phyloP scores from a whole-genome alignment of 2,329 filamentous ascomycete species.

The Dactylella cylindrospora region DNA sequence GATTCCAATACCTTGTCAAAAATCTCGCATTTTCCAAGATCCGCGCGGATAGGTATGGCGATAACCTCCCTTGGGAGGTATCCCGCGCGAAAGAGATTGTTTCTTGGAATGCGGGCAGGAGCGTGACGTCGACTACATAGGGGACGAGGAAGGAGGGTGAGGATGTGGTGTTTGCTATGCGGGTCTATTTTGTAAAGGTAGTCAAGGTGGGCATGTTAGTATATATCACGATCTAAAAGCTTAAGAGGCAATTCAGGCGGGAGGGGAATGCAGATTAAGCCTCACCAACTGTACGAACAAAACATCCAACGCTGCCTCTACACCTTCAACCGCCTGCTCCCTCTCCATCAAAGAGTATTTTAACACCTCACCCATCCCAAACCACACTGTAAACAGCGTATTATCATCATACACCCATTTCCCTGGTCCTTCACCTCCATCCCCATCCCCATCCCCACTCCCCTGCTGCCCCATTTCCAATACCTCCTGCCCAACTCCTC shows the following conservation, averaged over 20 bases:
- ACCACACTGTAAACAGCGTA: constrained; percentile 4
- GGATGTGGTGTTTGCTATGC: not conserved
- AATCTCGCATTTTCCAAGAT: not conserved
- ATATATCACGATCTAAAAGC: too few relatives aligned
- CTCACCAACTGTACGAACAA: not conserved
- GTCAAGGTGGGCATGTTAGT: not conserved
- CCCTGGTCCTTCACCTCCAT: not conserved
- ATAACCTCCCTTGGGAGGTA: not conserved
- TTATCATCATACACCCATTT: not conserved
- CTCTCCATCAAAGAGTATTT: not conserved
- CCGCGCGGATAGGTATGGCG: not conserved
- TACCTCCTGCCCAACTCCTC: not conserved
- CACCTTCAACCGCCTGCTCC: not conserved
- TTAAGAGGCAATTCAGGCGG: too few relatives aligned
- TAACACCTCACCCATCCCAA: constrained; percentile 2
- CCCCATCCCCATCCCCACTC: not conserved
- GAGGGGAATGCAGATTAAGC: too few relatives aligned
- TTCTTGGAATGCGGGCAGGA: not conserved
- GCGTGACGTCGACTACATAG: constrained; percentile 1
- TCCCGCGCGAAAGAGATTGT: not conserved
- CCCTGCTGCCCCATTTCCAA: not conserved
- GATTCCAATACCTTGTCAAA: not conserved
- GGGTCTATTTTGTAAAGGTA: not conserved
- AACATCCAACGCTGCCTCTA: not conserved
- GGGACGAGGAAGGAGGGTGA: not conserved